Evolutionary conservation across 306 rosid genomes (phyloP).

Genomic region (Quercus glauca): DNA sequence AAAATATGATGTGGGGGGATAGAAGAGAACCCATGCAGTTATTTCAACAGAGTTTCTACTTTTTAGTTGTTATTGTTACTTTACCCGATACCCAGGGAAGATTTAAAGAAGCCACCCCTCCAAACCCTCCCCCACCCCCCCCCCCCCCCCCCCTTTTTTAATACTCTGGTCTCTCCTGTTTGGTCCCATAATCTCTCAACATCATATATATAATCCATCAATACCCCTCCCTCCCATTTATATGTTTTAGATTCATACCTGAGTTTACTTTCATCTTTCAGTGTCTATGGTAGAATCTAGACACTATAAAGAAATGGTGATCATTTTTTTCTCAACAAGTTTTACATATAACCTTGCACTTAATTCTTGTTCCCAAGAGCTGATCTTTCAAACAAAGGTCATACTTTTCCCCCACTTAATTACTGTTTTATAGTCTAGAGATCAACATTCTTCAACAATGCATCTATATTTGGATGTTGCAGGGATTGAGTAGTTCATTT

Average conservation of each 20-base stretch:
- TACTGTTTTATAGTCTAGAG: conserved; percentile 42
- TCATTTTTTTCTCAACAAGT: not conserved
- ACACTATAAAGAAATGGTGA: not conserved
- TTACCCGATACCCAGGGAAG: not conserved
- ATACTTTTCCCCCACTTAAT: conserved; percentile 11
- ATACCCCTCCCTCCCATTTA: not conserved
- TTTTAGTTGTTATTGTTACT: not conserved
- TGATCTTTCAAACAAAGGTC: conserved; percentile 14
- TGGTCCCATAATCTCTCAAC: no score
- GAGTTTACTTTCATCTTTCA: not conserved
- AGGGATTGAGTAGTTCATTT: conserved; percentile 45
- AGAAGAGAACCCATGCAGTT: not conserved
- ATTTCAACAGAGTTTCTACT: not conserved
- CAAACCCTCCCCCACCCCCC: no score
- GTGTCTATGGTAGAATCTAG: not conserved
- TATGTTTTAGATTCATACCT: not conserved
- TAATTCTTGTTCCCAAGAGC: conserved; percentile 12
- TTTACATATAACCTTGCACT: conserved; percentile 8
- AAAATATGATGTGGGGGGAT: not conserved
- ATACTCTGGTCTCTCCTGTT: no score
- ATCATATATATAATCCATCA: not conserved
- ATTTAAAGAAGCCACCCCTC: not conserved
- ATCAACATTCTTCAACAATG: conserved; percentile 50
- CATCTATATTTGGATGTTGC: conserved; percentile 76
- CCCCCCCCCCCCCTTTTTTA: fast-evolving